Evolutionary conservation across 164 flowering plant species (phyloP), one percentile per base, ranked within the genome.

Genomic region (Chloranthus sessilifolius): DNA sequence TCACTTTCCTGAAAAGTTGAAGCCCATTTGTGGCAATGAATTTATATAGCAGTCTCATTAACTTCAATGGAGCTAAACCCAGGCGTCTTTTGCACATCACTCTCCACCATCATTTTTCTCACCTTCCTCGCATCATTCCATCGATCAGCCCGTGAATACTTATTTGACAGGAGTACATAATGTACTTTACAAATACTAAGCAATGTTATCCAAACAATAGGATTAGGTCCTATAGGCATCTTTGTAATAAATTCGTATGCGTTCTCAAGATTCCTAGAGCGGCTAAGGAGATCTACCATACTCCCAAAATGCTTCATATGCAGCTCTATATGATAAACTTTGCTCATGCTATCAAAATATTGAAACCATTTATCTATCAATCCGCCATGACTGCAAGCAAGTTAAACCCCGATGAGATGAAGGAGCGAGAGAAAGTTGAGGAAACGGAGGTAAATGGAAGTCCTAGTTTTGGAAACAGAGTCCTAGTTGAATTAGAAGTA

Each of bases 261-360:
- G 58, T 56, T 63, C 1, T 67, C 68, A 9, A 82, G 47, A 20
- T 66, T 17, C 8, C 83, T 83, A 24, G 77, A 64, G 10, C 85
- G 80, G 49, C 83, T 67, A 53, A 82, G 50, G 16, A 82, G 74
- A 73, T 82, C 89, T 11, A 79, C 80, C 26, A 80, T 59, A 55
- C 85, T 78, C 1, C 85, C 83, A 44, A 77, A 82, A 37, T 80
- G 89, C 59, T 76, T 82, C 82, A 74, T 74, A 46, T 65, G 64
- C 19, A 83, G 85, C 15, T 27, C 63, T 22, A 80, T 53, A 44
- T 69, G 66, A 55, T 75, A 40, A 43, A 59, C 66, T 10, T 47
- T 59, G 43, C 58, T 59, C 85, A 79, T 80, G 24, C 67, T 70
- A 30, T 61, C 62, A 61, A 82, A 77, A 59, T 65, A 67, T 36